Percentiles rank a stretch among this genome's conserved stretches.
Evolutionary conservation across 139 green algal genomes (phyloP).

Genomic region (Pseudopediastrum boryanum): DNA sequence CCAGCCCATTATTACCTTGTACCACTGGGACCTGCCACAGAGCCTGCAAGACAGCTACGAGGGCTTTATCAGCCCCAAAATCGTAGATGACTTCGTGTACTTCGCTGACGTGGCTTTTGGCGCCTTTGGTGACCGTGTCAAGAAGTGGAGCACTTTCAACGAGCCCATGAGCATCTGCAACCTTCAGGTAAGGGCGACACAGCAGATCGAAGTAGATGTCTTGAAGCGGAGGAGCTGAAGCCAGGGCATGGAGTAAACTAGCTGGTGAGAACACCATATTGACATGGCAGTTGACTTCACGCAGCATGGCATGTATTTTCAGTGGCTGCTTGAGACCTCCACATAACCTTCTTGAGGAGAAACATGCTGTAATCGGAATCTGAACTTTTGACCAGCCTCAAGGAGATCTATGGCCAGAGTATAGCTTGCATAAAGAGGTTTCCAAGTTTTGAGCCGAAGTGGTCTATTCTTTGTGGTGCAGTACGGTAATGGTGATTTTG

Average conservation of each 20-base stretch:
- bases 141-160: conserved; percentile 86
- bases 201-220: not conserved
- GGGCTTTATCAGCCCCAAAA: conserved; percentile 17
- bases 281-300: not conserved
- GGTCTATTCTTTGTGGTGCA: conserved; percentile 2
- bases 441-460: not conserved
- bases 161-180: conserved; percentile 65
- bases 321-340: no score
- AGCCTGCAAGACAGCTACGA: no score
- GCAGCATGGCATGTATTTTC: not conserved
- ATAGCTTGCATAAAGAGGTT: not conserved
- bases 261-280: not conserved
- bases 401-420: not conserved
- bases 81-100: conserved; percentile 17
- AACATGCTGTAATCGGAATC: not conserved
- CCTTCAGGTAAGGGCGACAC: not conserved
- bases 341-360: not conserved
- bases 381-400: no score
- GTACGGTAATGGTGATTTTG: conserved; percentile 35
- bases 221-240: not conserved
- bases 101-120: conserved; percentile 28
- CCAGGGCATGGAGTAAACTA: not conserved
- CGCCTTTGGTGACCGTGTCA: conserved; percentile 63
- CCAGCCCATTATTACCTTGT: conserved; percentile 38
- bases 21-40: conserved; percentile 62